Percentiles rank a stretch among this genome's conserved stretches.
Conservation (phyloP, 1,284 basidiomycete genomes). For the Apiotrichum veenhuisii region DNA sequence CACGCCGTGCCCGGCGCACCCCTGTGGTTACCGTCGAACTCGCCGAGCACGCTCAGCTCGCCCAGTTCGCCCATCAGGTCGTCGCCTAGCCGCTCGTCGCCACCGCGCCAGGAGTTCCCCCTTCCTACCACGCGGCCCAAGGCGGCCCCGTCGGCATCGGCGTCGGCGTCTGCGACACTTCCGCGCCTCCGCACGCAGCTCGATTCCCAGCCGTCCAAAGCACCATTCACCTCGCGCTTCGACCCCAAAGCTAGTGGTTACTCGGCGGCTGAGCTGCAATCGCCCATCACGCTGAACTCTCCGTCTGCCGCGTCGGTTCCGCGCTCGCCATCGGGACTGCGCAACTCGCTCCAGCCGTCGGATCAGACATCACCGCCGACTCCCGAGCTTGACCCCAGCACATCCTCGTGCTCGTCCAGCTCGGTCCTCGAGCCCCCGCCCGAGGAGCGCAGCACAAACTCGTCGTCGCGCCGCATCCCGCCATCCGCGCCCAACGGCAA, state of each 20-base stretch:
- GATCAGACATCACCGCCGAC: constrained; percentile 22
- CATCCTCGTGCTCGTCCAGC: constrained; percentile 20
- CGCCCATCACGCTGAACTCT: background rate
- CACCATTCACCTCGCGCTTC: too few species aligned
- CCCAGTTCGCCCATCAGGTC: background rate
- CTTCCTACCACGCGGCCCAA: too few species aligned
- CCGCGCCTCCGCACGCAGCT: background rate
- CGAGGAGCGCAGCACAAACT: constrained; percentile 9
- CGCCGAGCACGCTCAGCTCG: background rate
- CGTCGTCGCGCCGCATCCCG: background rate
- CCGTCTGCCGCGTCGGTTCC: background rate
- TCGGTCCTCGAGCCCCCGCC: constrained; percentile 15
- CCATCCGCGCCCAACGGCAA: background rate
- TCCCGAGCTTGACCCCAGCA: constrained; percentile 31
- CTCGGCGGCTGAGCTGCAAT: background rate
- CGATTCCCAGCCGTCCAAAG: background rate
- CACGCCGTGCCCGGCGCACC: background rate
- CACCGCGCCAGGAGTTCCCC: background rate
- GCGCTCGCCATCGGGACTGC: constrained; percentile 11
- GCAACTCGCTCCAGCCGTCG: constrained; percentile 4
- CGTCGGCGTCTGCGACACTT: background rate
- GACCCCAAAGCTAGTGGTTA: background rate
- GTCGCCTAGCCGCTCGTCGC: background rate
- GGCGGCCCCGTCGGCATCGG: background rate
- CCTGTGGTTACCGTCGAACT: background rate